phyloP scores from a whole-genome alignment of 169 alveolate genomes.

The Toxoplasma gondii region DNA sequence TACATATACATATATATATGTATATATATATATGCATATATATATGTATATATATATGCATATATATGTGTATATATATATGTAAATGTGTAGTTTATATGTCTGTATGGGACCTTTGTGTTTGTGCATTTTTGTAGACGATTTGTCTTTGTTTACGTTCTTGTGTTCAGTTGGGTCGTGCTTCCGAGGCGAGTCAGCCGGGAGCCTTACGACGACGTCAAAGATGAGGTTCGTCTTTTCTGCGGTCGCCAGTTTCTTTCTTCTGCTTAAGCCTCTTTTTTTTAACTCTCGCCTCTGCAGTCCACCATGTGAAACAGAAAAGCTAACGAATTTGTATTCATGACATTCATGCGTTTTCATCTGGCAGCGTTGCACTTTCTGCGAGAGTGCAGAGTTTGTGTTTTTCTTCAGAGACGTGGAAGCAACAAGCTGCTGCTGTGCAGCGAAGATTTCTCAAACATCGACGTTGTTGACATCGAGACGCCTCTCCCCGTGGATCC shows the following conservation, averaged over 20 bases:
- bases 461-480: constrained; percentile 48
- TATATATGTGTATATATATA: too few species aligned
- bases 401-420: background rate
- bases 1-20: too few species aligned
- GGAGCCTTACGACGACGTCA: constrained; percentile 69
- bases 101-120: background rate
- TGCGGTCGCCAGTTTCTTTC: background rate
- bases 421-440: constrained; percentile 59
- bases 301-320: too few species aligned
- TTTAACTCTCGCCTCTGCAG: too few species aligned
- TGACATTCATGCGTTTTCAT: background rate
- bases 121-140: background rate
- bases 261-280: background rate
- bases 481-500: constrained; percentile 54
- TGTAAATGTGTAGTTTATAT: background rate
- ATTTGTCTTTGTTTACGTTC: background rate
- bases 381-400: too few species aligned
- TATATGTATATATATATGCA: too few species aligned
- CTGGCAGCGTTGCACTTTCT: too few species aligned
- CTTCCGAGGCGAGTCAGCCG: constrained; percentile 71
- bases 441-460: constrained; percentile 41
- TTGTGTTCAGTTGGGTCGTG: constrained; percentile 61
- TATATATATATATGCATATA: too few species aligned
- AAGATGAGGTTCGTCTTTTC: constrained; percentile 55
- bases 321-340: too few species aligned